phyloP scores from a whole-genome alignment of 208 protist species.

The Leishmania mexicana region DNA sequence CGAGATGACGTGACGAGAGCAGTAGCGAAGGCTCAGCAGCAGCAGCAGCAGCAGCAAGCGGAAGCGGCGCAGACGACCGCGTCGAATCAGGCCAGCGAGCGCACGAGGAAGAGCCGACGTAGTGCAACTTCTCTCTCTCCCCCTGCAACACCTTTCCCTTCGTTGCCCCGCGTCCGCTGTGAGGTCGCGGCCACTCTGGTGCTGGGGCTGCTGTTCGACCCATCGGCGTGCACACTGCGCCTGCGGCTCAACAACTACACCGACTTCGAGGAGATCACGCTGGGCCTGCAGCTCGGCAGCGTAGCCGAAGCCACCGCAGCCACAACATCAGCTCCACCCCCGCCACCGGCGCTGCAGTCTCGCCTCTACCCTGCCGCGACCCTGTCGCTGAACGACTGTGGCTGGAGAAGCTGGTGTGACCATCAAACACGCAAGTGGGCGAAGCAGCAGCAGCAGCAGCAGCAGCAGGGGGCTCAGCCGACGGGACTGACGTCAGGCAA shows the following conservation, averaged over 20 bases:
- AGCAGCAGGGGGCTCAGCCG: constrained; percentile 2
- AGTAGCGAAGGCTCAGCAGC: neutral
- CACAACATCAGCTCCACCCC: neutral
- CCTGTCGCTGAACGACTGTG: constrained; percentile 28
- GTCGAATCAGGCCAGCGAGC: too few species aligned
- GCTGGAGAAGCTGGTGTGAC: constrained; percentile 29
- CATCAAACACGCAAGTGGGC: constrained; percentile 26
- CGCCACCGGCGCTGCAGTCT: neutral
- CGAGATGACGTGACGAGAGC: constrained; percentile 12
- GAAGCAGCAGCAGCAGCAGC: constrained; percentile 2
- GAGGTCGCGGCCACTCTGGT: constrained; percentile 14
- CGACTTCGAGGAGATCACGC: constrained; percentile 15
- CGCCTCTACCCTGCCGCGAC: constrained; percentile 31
- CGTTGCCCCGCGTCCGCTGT: neutral
- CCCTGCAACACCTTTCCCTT: neutral
- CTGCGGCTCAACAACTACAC: constrained; percentile 33
- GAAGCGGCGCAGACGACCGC: neutral
- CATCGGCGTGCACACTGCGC: constrained; percentile 10
- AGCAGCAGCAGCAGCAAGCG: constrained; percentile 2
- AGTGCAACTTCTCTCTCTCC: neutral
- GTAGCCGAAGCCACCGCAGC: neutral
- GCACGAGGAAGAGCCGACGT: neutral
- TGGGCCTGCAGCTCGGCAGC: neutral
- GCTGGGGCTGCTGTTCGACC: constrained; percentile 21
- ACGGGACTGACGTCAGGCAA: neutral